Base-by-base conservation (phyloP, 176 grass and related monocot species). In the Avena sativa region DNA sequence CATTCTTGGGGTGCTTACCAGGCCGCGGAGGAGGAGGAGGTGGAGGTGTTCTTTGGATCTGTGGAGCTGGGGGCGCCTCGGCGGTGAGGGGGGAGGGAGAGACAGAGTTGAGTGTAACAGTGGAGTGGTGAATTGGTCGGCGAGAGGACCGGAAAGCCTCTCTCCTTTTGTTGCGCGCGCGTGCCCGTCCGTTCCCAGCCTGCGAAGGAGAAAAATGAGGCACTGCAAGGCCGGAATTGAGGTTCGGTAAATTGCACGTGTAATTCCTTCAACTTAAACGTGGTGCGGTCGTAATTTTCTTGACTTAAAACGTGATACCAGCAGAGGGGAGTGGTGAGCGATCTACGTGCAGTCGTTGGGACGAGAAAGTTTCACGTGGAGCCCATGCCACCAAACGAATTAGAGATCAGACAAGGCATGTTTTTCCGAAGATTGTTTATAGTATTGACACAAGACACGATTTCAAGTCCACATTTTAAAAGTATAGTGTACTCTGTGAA, bases 61-160 rank as follows among this genome's bases (percentile, higher is more conserved):
- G 52, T 48, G 81, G 19, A 57, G 76, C 26, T 11, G 26, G 26
- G 53, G 56, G 57, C 78, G 36, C n/a, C 34, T 58, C 2, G 47
- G 48, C 62, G 3, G 46, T 19, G 61, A 26, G 44, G 38, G 2
- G 77, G 23, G 55, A 15, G 58, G 67, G 50, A 62, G 60, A 62
- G 67, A 73, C 68, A 59, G 36, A 26, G 32, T 28, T 7, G 66
- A 59, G 68, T 58, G 81, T 57, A 74, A 71, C 68, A 74, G 51
- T 72, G 51, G 68, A 59, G 68, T 20, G 68, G 68, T 73, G 36
- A 47, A 40, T 25, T 17, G 20, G 67, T 83, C 66, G 53, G 81
- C 32, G 68, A 74, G 81, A 60, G 14, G 8, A 12, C 9, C 81
- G 40, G 4, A 73, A 60, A 60, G 68, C 15, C n/a, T 25, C 9